Percentiles rank a stretch among this genome's conserved stretches.
Conservation (phyloP, 1,284 basidiomycete genomes). For the Abortiporus biennis region DNA sequence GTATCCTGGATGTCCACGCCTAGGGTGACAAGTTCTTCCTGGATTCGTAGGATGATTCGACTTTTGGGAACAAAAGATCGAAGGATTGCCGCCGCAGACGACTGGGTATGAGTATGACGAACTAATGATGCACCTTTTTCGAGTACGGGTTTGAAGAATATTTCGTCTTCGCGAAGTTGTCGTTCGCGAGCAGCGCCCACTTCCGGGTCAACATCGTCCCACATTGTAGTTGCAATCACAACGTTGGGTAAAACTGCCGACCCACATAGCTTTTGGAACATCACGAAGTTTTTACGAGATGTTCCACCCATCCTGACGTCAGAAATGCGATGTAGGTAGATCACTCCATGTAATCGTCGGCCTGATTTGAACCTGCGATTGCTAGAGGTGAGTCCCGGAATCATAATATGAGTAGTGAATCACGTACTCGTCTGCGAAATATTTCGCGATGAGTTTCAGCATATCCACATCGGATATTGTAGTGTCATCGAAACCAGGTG, state of each 20-base stretch:
- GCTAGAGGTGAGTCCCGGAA: background rate
- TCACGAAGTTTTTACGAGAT: constrained; percentile 37
- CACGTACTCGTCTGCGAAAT: constrained; percentile 10
- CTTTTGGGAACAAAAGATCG: constrained; percentile 1
- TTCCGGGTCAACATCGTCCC: constrained; percentile 21
- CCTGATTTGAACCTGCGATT: constrained; percentile 27
- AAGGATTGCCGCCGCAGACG: constrained; percentile 9
- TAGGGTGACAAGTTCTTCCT: constrained; percentile 7
- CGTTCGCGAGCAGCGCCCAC: constrained; percentile 8
- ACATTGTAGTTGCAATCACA: constrained; percentile 31
- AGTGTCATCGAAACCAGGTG: constrained; percentile 29
- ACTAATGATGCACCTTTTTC: constrained; percentile 10
- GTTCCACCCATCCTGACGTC: constrained; percentile 42
- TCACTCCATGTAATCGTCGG: constrained; percentile 35
- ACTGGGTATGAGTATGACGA: constrained; percentile 7
- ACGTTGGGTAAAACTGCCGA: constrained; percentile 24
- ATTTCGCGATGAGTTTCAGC: constrained; percentile 22
- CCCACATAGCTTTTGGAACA: constrained; percentile 43
- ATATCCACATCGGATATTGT: constrained; percentile 22
- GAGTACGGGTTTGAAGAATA: constrained; percentile 12
- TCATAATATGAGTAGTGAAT: constrained; percentile 3
- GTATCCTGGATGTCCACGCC: background rate
- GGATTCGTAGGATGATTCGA: constrained; percentile 1
- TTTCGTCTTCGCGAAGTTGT: constrained; percentile 6
- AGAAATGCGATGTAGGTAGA: constrained; percentile 47